Evolutionary conservation across 768 basidiomycete genomes (phyloP), one percentile per base, ranked within the genome.

Genomic region (Cubamyces sp.): DNA sequence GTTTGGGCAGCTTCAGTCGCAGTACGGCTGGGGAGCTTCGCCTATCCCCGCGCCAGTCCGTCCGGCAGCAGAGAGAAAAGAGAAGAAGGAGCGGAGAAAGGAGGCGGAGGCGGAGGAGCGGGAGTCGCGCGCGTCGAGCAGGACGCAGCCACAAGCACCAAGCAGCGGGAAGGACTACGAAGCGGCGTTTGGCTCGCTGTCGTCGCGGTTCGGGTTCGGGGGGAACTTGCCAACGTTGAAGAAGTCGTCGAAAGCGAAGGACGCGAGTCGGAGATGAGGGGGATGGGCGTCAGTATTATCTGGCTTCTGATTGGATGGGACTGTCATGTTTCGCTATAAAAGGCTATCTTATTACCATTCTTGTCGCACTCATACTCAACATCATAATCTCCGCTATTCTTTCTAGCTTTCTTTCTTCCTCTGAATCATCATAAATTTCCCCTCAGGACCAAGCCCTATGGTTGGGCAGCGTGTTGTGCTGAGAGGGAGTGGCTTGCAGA

Each of bases 21-120:
- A 62, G 55, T 62, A 62, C 61, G 61, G 61, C 41, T 62, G 61
- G 61, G 61, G 61, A 5, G 54, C 18, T 18, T 8, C 43, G 1
- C 26, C 48, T 30, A 54, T 62, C 21, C 61, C 41, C 21, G 18
- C 49, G 8, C 54, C 30, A 11, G 11, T 37, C 16, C n/a, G 16
- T 15, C 1, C 37, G 11, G 15, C 19, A 25, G 25, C 45, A 18
- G 30, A 19, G 43, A 41, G 48, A 43, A 50, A 62, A 45, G 40
- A 57, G 55, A 56, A 48, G 60, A 54, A 61, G 47, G 40, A 46
- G 45, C 23, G 18, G 45, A 48, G 39, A 28, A 54, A 55, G 41
- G 53, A 49, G 60, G 15, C 7, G 47, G 21, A 47, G 26, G 48
- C 9, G 2, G 30, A 28, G 49, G 26, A 2, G 19, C 19, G 23